Conservation (phyloP, 2,329 filamentous ascomycete species). For the Harringtonia lauricola region DNA sequence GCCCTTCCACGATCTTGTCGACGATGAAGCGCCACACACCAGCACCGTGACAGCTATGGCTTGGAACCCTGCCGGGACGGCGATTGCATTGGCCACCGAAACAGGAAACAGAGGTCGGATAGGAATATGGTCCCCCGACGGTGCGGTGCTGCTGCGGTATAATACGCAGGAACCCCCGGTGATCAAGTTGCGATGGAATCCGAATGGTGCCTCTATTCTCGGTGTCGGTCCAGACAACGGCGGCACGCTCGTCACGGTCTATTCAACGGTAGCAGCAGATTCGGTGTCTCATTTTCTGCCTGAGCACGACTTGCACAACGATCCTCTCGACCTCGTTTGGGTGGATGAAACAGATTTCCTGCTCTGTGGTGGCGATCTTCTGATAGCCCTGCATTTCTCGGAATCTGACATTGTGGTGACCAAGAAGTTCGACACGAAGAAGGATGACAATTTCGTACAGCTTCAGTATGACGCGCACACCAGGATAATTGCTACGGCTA, state of each 20-base stretch:
- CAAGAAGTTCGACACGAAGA: slow-evolving; percentile 39
- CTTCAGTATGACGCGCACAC: slow-evolving; percentile 45
- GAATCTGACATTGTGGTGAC: slow-evolving; percentile 33
- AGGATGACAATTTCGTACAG: slow-evolving; percentile 42
- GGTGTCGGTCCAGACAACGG: slow-evolving; percentile 44
- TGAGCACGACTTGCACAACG: slow-evolving; percentile 37
- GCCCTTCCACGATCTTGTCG: slow-evolving; percentile 36
- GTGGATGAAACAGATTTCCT: slow-evolving; percentile 47
- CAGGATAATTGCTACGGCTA: slow-evolving; percentile 45
- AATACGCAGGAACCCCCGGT: slow-evolving; percentile 49
- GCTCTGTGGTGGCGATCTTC: slow-evolving; percentile 44
- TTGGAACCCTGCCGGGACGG: slow-evolving; percentile 46
- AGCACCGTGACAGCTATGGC: slow-evolving; percentile 48
- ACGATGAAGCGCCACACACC: slow-evolving; percentile 38
- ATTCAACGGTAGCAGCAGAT: slow-evolving; percentile 30
- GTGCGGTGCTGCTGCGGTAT: slow-evolving; percentile 39
- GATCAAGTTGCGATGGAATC: slow-evolving; percentile 52
- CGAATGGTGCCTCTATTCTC: slow-evolving; percentile 40
- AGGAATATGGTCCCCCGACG: slow-evolving; percentile 41
- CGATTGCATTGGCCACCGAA: slow-evolving; percentile 48
- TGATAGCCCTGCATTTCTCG: slow-evolving; percentile 36
- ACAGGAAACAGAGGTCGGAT: slow-evolving; percentile 34
- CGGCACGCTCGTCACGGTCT: slow-evolving; percentile 45
- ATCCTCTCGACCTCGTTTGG: slow-evolving; percentile 49
- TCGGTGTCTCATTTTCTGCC: slow-evolving; percentile 36